A percentile compares a stretch with the other conserved stretches of the same genome.
phyloP scores from a whole-genome alignment of 768 basidiomycete genomes.

The Gloeostereum incarnatum region DNA sequence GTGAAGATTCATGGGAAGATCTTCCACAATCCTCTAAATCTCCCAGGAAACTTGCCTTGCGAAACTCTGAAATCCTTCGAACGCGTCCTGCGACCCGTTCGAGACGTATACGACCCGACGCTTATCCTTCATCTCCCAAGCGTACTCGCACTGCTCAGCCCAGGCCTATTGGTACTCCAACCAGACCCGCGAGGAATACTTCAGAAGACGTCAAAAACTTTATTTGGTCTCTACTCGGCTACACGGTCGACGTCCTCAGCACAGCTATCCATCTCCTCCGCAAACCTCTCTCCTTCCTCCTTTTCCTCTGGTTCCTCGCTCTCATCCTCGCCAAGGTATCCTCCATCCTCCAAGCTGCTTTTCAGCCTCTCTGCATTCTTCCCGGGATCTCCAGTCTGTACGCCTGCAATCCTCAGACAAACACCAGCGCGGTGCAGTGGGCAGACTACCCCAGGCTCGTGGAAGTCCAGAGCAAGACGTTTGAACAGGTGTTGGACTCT shows the following conservation, averaged over 20 bases:
- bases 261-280: conserved; percentile 41
- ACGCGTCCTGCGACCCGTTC: no score
- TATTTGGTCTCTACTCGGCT: conserved; percentile 19
- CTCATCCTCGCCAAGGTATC: conserved; percentile 31
- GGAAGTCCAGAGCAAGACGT: conserved; percentile 48
- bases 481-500: conserved; percentile 55
- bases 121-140: no score
- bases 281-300: conserved; percentile 42
- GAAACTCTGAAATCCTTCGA: no score
- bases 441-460: conserved; percentile 57
- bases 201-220: neutral
- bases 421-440: conserved; percentile 25
- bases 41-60: no score
- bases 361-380: conserved; percentile 52
- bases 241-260: conserved; percentile 37
- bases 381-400: conserved; percentile 44
- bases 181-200: no score
- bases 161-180: no score
- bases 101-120: no score
- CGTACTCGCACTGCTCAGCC: no score
- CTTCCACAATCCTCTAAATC: no score
- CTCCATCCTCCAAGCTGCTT: conserved; percentile 30
- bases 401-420: conserved; percentile 26
- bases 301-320: conserved; percentile 43
- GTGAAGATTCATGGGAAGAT: no score